These are phyloP conservation scores for Metschnikowia shivogae DNA, from an alignment of 805 yeast genomes.

Conservation along the genomic window DNA sequence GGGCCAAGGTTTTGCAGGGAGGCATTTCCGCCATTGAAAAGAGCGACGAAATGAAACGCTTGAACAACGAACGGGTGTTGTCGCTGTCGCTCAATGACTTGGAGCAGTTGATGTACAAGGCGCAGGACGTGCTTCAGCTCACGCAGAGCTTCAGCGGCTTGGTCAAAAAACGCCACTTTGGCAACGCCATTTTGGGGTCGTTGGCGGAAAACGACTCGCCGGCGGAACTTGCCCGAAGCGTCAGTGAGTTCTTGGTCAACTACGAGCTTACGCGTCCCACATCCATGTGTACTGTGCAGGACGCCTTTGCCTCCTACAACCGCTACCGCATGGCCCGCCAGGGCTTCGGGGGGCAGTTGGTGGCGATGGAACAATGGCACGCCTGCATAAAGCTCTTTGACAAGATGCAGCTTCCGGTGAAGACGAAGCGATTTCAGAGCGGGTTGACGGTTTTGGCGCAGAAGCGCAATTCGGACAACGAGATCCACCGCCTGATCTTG, in stretches of 20 bases:
- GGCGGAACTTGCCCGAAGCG: constrained; percentile 69
- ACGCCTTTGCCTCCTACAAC: constrained; percentile 40
- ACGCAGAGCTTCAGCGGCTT: constrained; percentile 13
- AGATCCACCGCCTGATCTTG: constrained; percentile 21
- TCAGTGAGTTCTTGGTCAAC: constrained; percentile 61
- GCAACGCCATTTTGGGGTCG: constrained; percentile 18
- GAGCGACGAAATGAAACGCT: constrained; percentile 49
- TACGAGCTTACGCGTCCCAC: constrained; percentile 27
- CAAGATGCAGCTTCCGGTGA: constrained; percentile 53
- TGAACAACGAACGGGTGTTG: constrained; percentile 57
- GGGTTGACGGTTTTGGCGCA: constrained; percentile 34
- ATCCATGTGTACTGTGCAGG: constrained; percentile 40
- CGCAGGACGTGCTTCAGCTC: constrained; percentile 62
- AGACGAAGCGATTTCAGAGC: constrained; percentile 31
- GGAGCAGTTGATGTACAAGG: constrained; percentile 71
- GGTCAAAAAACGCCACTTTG: constrained; percentile 5
- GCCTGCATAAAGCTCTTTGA: constrained; percentile 59
- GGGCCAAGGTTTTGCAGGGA: constrained; percentile 21
- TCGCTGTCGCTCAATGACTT: constrained; percentile 71
- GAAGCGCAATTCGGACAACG: constrained; percentile 21
- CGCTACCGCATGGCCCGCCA: constrained; percentile 31
- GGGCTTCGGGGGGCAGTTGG: constrained; percentile 55
- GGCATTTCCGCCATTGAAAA: constrained; percentile 74
- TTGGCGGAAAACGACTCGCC: constrained; percentile 34
- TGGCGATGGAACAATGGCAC: constrained; percentile 65